Base-by-base conservation (phyloP, 345 rosid genomes). In the Limnanthes douglasii region DNA sequence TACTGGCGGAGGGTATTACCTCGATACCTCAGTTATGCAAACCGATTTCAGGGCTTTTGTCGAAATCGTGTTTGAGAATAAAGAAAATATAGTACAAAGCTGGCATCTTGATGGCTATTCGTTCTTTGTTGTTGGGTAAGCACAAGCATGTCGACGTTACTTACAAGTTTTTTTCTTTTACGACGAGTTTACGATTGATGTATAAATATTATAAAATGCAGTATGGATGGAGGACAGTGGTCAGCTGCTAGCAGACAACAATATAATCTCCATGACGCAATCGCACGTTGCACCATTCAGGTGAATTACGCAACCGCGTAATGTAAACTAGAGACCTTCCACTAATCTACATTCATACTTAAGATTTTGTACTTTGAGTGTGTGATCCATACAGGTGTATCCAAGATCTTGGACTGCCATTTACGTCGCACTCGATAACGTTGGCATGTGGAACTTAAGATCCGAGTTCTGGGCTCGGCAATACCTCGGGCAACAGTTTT, bases 221-320 rank as follows among this genome's bases (percentile, higher is more conserved):
- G 98, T 4, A 84, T 90, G 96, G 94, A 84, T 28, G 96, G 94
- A 50, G 98, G 98, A 25, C 71, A 72, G 21, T 90, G 96, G 98
- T 69, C 69, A 18, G 5, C 66, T 9, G 67, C 38, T 6, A 80
- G 92, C 57, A 65, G 93, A 50, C 41, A 61, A 27, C 60, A 37
- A 28, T 90, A 90, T 70, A 90, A 90, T 50, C 98, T 84, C 20
- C 81, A 65, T 0, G 96, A 90, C 41, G 98, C 78, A 17, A 57
- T 78, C 16, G 53, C 90, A 3, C 78, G 98, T 13, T 48, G 50
- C 75, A 84, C 96, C 8, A 52, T 59, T 34, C 98, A 84, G 85
- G 98, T 71, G 37, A 57, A 21, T n/a, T 34, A 26, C 12, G 1
- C 11, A 5, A 30, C 10, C 22, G 9, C 4, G 7, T 20, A 10